Evolutionary conservation across 2,329 filamentous ascomycete genomes (phyloP), one percentile per base, ranked within the genome.

Genomic region (Dactylellina haptotyla): DNA sequence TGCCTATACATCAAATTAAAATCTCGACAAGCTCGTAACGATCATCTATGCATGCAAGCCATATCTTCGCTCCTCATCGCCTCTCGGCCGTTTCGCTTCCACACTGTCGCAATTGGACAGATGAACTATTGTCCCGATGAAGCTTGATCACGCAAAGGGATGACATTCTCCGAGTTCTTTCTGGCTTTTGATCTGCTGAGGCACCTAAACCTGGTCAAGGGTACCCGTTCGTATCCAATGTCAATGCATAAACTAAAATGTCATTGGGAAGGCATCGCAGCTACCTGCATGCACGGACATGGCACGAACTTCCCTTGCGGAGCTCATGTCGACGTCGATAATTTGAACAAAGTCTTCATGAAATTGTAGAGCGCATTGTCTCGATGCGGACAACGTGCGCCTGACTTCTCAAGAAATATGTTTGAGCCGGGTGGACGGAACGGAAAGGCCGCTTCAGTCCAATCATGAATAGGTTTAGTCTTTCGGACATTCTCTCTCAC

Each of bases 91-190:
- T n/a, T 69, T 71, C 65, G 65, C 65, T 71, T 71, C 65, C 41
- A 62, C n/a, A 62, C 43, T 63, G 46, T 73, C 59, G 61, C 69
- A 66, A 73, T 73, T 73, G 69, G 69, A 73, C 30, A 66, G 66
- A 62, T 61, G 18, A 39, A 37, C 26, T 46, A 65, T 59, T 72
- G 48, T 56, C 54, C 66, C 45, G 48, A 53, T 45, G 56, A 39
- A 23, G 32, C 32, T n/a, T 53, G 32, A 46, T 53, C 63, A 66
- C 32, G 63, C 63, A 59, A 53, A 41, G 16, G 26, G 50, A 57
- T 50, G 43, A 26, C 45, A 37, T 51, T 73, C 4, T 10, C 37
- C 26, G 6, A 53, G 48, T 48, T 37, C 28, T 45, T 34, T n/a
- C n/a, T 32, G 26, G 9, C 41, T 58, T 28, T 66, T 54, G 39